Evolutionary conservation across 2,329 filamentous ascomycete genomes (phyloP).

Genomic region (Arthrobotrys pseudoclavata): DNA sequence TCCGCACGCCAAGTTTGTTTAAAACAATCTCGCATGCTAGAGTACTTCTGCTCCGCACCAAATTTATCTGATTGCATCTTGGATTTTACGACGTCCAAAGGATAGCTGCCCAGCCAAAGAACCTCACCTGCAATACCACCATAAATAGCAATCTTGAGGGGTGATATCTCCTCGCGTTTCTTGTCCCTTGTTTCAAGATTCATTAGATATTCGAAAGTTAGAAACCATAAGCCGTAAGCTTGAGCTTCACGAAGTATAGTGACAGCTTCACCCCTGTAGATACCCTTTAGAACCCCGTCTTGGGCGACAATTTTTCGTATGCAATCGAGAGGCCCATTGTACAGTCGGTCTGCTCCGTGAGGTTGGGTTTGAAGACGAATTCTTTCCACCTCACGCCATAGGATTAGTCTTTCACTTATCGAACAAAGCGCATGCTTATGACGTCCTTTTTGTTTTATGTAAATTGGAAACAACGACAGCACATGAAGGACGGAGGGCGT

Average conservation of each 20-base stretch:
- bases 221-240: slow-evolving; percentile 96
- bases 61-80: slow-evolving; percentile 99
- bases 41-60: slow-evolving; percentile 75
- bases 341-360: slow-evolving; percentile 83
- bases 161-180: slow-evolving; percentile 82
- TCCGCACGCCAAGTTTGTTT: slow-evolving; percentile 82
- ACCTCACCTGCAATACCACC: slow-evolving; percentile 94
- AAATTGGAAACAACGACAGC: not conserved
- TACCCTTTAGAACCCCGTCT: slow-evolving; percentile 77
- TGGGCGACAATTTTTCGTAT: slow-evolving; percentile 82
- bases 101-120: slow-evolving; percentile 93
- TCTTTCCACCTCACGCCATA: slow-evolving; percentile 65
- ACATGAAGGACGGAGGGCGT: slow-evolving; percentile 1
- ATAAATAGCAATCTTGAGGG: slow-evolving; percentile 89
- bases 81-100: slow-evolving; percentile 97
- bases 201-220: slow-evolving; percentile 96
- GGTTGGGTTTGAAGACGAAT: slow-evolving; percentile 97
- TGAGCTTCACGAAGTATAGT: slow-evolving; percentile 90
- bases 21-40: slow-evolving; percentile 90
- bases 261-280: slow-evolving; percentile 89
- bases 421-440: slow-evolving; percentile 42
- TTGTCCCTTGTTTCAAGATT: slow-evolving; percentile 86
- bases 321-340: slow-evolving; percentile 88
- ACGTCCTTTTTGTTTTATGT: slow-evolving; percentile 1
- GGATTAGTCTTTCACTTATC: slow-evolving; percentile 42